Conservation (phyloP, 306 rosid species). For the Albizia julibrissin region DNA sequence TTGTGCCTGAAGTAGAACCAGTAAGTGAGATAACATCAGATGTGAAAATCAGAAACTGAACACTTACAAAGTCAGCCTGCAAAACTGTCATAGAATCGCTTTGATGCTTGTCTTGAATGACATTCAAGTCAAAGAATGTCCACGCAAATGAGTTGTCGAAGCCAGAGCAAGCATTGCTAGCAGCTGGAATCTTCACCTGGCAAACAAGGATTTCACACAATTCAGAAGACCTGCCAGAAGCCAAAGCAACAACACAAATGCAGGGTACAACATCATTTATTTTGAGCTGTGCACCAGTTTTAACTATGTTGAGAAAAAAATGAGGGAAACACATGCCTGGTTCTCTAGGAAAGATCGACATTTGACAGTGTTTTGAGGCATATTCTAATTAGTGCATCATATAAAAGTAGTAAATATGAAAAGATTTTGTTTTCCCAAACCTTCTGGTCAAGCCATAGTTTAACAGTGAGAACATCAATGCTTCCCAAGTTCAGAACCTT, state of each 20-base stretch:
- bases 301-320: background rate
- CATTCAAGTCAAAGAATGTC: conserved; percentile 59
- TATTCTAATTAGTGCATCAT: background rate
- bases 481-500: conserved; percentile 57
- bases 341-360: background rate
- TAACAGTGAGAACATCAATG: conserved; percentile 55
- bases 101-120: conserved; percentile 54
- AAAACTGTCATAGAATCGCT: conserved; percentile 45
- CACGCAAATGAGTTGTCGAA: conserved; percentile 50
- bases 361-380: background rate
- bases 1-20: background rate
- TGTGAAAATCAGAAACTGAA: background rate
- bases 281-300: background rate
- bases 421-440: conserved; percentile 35
- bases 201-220: conserved; percentile 1
- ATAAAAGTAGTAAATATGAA: background rate
- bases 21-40: background rate
- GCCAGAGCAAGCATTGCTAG: conserved; percentile 54
- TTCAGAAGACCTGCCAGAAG: background rate
- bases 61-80: conserved; percentile 65
- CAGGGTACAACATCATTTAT: background rate
- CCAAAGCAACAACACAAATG: background rate
- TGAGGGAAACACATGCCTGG: background rate
- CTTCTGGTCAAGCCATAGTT: conserved; percentile 53
- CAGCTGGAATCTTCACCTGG: conserved; percentile 59